Evolutionary conservation across 768 basidiomycete species (phyloP).

Genomic region (Boletus sensibilis): DNA sequence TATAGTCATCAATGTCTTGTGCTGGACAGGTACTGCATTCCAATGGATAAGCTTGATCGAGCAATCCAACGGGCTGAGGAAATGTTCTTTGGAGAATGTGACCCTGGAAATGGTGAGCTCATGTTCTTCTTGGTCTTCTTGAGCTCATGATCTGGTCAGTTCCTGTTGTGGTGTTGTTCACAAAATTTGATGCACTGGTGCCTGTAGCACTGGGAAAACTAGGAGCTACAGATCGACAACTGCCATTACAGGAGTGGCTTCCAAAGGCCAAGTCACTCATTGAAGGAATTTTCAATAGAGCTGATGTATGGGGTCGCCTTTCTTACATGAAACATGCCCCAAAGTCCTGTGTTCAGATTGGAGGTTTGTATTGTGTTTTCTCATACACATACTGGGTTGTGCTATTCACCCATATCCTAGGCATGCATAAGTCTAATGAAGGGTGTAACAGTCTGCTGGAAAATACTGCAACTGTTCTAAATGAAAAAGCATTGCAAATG

Average conservation of each 20-base stretch:
- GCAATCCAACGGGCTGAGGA: background rate
- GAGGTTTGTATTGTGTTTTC: background rate
- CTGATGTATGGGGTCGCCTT: background rate
- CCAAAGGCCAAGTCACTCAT: background rate
- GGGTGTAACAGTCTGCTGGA: background rate
- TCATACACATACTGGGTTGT: background rate
- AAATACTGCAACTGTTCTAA: background rate
- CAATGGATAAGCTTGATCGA: conserved; percentile 3
- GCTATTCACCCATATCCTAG: background rate
- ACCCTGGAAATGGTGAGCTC: background rate
- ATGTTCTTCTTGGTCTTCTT: background rate
- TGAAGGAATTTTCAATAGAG: background rate
- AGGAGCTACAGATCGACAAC: background rate
- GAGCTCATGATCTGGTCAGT: background rate
- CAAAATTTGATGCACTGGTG: conserved; percentile 3
- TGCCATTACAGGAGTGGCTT: background rate
- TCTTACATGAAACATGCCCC: background rate
- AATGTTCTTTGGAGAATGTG: background rate
- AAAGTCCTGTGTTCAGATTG: background rate
- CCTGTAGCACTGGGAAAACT: background rate
- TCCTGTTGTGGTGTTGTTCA: conserved; percentile 4
- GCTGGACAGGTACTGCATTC: conserved; percentile 4
- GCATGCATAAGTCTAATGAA: background rate
- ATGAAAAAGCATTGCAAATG: background rate
- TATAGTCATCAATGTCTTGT: background rate